Percentiles rank a stretch among this genome's conserved stretches.
Evolutionary conservation across 1,284 basidiomycete genomes (phyloP).

Genomic region (Trichosporon sp.): DNA sequence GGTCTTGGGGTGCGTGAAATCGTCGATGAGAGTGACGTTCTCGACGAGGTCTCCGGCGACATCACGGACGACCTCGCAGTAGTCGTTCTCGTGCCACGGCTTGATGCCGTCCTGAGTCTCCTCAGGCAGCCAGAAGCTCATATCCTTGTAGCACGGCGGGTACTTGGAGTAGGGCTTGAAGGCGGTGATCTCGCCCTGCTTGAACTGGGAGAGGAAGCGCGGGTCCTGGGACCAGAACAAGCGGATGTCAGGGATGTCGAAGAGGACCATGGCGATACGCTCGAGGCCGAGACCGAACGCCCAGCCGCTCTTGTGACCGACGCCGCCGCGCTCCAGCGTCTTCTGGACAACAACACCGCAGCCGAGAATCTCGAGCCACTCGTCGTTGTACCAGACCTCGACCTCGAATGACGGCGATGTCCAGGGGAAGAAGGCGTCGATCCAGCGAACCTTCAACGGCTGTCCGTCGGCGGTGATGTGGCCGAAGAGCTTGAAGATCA

Average conservation of each 20-base stretch:
- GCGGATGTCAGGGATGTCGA: slow-evolving; percentile 96
- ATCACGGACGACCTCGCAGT: slow-evolving; percentile 92
- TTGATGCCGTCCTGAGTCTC: slow-evolving; percentile 27
- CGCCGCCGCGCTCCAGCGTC: slow-evolving; percentile 80
- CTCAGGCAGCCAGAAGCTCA: slow-evolving; percentile 83
- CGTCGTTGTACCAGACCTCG: slow-evolving; percentile 92
- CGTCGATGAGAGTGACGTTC: slow-evolving; percentile 86
- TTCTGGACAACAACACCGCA: slow-evolving; percentile 89
- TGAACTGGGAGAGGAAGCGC: slow-evolving; percentile 87
- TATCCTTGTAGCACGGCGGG: slow-evolving; percentile 83
- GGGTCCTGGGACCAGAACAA: slow-evolving; percentile 93
- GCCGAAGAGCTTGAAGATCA: slow-evolving; percentile 84
- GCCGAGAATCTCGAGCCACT: slow-evolving; percentile 97
- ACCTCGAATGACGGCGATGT: slow-evolving; percentile 97
- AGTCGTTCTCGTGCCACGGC: slow-evolving; percentile 88
- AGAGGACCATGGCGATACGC: slow-evolving; percentile 97
- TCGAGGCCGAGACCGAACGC: slow-evolving; percentile 97
- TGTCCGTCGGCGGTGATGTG: slow-evolving; percentile 58
- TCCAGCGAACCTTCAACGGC: slow-evolving; percentile 90
- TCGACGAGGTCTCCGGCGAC: slow-evolving; percentile 89
- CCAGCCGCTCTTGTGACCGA: slow-evolving; percentile 87
- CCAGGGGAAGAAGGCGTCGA: slow-evolving; percentile 97
- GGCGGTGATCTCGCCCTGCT: slow-evolving; percentile 69
- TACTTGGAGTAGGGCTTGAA: slow-evolving; percentile 90
- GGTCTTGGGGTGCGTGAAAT: slow-evolving; percentile 89